Evolutionary conservation across 352 stramenopile genomes (phyloP).

Genomic region (Phytophthora uliginosa): DNA sequence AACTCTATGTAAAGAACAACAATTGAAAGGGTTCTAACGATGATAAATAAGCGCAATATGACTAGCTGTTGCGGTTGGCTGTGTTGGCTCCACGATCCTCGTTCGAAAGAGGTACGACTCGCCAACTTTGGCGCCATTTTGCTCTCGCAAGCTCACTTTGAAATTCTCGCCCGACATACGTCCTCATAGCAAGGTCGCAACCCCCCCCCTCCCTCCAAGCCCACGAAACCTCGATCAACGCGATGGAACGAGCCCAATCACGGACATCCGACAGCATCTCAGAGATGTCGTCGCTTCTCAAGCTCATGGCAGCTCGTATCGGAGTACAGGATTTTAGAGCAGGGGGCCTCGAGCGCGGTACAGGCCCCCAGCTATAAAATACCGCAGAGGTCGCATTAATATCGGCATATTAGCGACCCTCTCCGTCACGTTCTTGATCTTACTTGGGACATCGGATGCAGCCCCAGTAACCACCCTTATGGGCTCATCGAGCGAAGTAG

Average conservation of each 20-base stretch:
- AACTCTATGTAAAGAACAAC: no score
- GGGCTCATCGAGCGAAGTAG: background rate
- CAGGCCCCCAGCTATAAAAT: background rate
- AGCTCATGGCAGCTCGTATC: background rate
- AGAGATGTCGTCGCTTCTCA: background rate
- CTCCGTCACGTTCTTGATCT: background rate
- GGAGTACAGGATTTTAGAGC: background rate
- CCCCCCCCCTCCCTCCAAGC: background rate
- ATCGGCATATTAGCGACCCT: background rate
- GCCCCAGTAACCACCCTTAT: background rate
- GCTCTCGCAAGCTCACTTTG: no score
- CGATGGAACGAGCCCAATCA: background rate
- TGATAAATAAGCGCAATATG: no score
- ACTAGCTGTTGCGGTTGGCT: no score
- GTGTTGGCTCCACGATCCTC: no score
- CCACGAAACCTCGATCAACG: background rate
- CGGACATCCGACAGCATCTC: background rate
- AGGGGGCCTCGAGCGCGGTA: background rate
- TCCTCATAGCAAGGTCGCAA: no score
- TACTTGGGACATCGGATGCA: background rate
- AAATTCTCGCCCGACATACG: no score
- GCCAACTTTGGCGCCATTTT: no score
- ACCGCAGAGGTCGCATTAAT: background rate
- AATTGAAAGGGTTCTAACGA: no score
- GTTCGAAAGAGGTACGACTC: no score